These are phyloP conservation scores for Verticillium alfalfae DNA, from an alignment of 2,329 filamentous ascomycete genomes.

Conservation along the genomic window DNA sequence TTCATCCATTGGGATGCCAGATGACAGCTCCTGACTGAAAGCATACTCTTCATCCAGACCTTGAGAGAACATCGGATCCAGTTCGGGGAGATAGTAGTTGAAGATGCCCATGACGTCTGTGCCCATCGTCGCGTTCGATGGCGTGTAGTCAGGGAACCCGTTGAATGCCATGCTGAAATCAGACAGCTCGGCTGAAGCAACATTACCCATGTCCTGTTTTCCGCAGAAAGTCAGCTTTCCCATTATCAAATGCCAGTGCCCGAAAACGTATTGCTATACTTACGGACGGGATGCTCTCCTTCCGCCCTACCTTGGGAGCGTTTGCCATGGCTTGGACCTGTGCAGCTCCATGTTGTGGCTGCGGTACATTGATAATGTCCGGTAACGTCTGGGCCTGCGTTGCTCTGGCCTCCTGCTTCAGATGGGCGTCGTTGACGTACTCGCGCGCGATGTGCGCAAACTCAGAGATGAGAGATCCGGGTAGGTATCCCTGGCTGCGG, in stretches of 20 bases:
- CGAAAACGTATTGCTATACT: neutral
- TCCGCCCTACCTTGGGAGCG: neutral
- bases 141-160: conserved; percentile 1
- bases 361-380: neutral
- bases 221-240: neutral
- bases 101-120: conserved; percentile 20
- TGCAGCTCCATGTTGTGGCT: neutral
- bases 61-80: conserved; percentile 15
- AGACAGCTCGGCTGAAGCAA: neutral
- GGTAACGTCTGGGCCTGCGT: neutral
- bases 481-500: conserved; percentile 26
- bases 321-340: neutral
- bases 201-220: neutral
- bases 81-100: conserved; percentile 15
- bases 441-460: conserved; percentile 35
- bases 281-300: neutral
- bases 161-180: neutral
- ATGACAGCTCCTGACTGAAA: neutral
- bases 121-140: conserved; percentile 6
- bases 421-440: conserved; percentile 21
- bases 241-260: neutral
- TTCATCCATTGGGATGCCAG: neutral
- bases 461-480: conserved; percentile 27
- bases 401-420: neutral
- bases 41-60: neutral